Conservation (phyloP, 2,329 filamentous ascomycete genomes). For the Didymella keratinophila region DNA sequence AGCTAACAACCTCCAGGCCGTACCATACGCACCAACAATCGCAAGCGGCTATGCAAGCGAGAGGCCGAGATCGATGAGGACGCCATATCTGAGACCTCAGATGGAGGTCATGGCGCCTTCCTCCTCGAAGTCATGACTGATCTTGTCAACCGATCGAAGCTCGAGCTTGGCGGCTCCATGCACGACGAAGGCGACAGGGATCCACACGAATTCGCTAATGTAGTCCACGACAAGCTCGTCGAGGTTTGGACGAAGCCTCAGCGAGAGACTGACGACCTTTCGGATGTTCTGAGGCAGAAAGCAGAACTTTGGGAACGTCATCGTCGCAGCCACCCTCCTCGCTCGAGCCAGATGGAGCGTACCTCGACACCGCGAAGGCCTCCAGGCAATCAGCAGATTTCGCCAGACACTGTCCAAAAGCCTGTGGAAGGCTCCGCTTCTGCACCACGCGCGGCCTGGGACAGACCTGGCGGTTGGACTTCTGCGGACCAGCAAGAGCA, state of each 20-base stretch:
- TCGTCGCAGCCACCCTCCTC: neutral
- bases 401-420: neutral
- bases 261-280: neutral
- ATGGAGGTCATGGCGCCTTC: neutral
- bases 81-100: neutral
- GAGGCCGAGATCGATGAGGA: slow-evolving; percentile 13
- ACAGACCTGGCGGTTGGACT: neutral
- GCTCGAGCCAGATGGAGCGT: neutral
- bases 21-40: neutral
- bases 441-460: neutral
- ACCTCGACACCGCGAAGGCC: neutral
- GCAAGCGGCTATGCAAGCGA: slow-evolving; percentile 24
- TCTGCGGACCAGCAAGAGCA: neutral
- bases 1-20: slow-evolving; percentile 4
- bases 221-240: slow-evolving; percentile 8
- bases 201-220: slow-evolving; percentile 1
- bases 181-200: neutral
- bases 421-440: neutral
- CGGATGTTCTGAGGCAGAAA: neutral
- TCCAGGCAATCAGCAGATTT: neutral
- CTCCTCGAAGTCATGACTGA: slow-evolving; percentile 10
- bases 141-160: slow-evolving; percentile 3
- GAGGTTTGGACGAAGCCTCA: slow-evolving; percentile 1
- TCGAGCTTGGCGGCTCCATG: neutral
- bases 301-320: neutral